Evolutionary conservation across 768 basidiomycete genomes (phyloP).

Genomic region (Leccinum variicolor): DNA sequence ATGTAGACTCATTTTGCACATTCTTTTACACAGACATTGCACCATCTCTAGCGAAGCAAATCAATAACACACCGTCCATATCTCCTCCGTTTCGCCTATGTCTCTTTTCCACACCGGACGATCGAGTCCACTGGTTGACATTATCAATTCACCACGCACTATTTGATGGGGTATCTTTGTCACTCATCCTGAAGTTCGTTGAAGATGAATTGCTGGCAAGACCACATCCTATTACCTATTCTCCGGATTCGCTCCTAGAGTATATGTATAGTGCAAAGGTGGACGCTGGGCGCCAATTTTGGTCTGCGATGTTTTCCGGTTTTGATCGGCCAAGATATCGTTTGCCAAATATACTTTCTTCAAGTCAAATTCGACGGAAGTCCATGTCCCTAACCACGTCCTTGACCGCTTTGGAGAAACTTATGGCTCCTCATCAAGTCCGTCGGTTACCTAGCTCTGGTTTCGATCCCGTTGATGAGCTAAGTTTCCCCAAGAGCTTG

Average conservation of each 20-base stretch:
- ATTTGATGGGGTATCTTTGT: constrained; percentile 32
- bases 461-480: no score
- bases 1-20: constrained; percentile 15
- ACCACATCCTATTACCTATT: constrained; percentile 6
- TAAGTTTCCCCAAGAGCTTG: no score
- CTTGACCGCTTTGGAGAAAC: constrained; percentile 19
- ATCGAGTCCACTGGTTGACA: constrained; percentile 8
- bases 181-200: constrained; percentile 26
- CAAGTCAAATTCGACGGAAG: constrained; percentile 10
- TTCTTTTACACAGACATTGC: constrained; percentile 24
- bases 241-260: constrained; percentile 22
- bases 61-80: constrained; percentile 20
- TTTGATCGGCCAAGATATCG: constrained; percentile 19
- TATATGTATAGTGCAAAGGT: constrained; percentile 15
- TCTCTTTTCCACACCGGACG: constrained; percentile 5
- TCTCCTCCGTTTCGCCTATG: constrained; percentile 15
- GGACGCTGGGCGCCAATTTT: constrained; percentile 19
- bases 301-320: constrained; percentile 19
- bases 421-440: constrained; percentile 22
- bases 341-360: background rate
- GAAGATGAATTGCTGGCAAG: constrained; percentile 20
- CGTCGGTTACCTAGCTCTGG: no score
- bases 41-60: constrained; percentile 17
- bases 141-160: constrained; percentile 35
- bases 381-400: constrained; percentile 10